phyloP scores from a whole-genome alignment of 495 filamentous ascomycete genomes.

The Tuber brumale region DNA sequence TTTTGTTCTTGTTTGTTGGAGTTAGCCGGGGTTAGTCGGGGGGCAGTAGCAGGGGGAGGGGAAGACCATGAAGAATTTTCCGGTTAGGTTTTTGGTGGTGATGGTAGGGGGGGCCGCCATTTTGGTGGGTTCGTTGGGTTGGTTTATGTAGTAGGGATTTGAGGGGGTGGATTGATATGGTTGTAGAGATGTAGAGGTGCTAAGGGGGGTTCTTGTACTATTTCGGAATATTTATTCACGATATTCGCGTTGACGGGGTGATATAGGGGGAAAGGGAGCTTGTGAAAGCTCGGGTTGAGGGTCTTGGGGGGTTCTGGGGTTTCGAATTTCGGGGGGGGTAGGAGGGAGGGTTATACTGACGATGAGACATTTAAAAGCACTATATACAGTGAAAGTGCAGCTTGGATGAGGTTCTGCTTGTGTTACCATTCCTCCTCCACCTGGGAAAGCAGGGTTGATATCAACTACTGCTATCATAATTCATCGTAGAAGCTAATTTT shows the following conservation, averaged over 20 bases:
- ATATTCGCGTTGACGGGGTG: neutral
- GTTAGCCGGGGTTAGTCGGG: constrained; percentile 9
- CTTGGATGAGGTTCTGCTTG: neutral
- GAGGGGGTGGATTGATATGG: neutral
- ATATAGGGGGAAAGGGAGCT: neutral
- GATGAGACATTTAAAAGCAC: neutral
- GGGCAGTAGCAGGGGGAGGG: neutral
- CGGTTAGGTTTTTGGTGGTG: constrained; percentile 66
- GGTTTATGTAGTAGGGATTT: neutral
- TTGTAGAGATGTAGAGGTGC: neutral
- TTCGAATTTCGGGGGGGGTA: neutral
- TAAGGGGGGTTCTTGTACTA: neutral
- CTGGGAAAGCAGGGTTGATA: neutral
- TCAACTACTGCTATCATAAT: neutral
- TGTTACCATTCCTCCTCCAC: neutral
- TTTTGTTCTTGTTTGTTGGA: constrained; percentile 59
- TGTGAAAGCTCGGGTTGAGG: neutral
- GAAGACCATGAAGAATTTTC: constrained; percentile 70
- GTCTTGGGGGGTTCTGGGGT: neutral
- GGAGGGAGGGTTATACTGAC: neutral
- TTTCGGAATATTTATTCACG: neutral
- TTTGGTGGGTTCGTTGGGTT: constrained; percentile 35
- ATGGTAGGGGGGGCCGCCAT: constrained; percentile 78
- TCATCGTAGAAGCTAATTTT: neutral
- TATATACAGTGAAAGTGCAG: neutral